Evolutionary conservation across 2,329 filamentous ascomycete genomes (phyloP).

Genomic region (Helicocarpus griseus): DNA sequence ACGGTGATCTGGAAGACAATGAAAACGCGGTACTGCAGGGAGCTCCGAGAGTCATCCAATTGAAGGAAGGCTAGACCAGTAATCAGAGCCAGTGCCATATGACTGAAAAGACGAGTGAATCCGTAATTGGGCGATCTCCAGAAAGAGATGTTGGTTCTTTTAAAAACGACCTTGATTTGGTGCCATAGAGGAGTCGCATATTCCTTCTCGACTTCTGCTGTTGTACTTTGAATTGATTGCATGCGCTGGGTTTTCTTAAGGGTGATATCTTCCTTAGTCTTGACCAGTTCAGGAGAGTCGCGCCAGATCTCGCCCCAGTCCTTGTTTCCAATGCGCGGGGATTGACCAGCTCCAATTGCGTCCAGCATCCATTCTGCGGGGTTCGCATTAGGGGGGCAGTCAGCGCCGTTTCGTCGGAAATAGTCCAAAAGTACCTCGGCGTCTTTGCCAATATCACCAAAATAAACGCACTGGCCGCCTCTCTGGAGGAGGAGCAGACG

Average conservation of each 20-base stretch:
- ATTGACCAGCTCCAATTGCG: conserved; percentile 54
- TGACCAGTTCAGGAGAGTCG: conserved; percentile 42
- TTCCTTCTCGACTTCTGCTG: conserved; percentile 53
- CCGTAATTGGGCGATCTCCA: conserved; percentile 85
- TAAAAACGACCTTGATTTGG: conserved; percentile 67
- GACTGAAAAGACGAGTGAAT: conserved; percentile 79
- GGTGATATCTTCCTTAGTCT: conserved; percentile 54
- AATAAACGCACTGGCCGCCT: conserved; percentile 60
- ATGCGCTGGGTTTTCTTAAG: conserved; percentile 52
- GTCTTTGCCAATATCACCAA: conserved; percentile 55
- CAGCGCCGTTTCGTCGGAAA: conserved; percentile 56
- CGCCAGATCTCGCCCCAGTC: conserved; percentile 48
- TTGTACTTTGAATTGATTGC: conserved; percentile 32
- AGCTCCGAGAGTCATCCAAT: conserved; percentile 63
- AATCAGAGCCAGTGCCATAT: conserved; percentile 66
- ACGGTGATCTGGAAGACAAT: conserved; percentile 82
- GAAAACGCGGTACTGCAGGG: conserved; percentile 78
- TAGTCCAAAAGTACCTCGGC: conserved; percentile 50
- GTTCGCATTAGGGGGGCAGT: conserved; percentile 54
- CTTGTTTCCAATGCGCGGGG: conserved; percentile 59
- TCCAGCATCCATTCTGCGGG: conserved; percentile 68
- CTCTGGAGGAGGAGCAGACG: conserved; percentile 53
- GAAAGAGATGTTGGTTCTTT: conserved; percentile 65
- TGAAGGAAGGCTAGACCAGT: conserved; percentile 72
- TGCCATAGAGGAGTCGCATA: conserved; percentile 72